Percentiles rank a stretch among this genome's conserved stretches.
Conservation (phyloP, 78 protist genomes). For the Trichosphaerium sp. region DNA sequence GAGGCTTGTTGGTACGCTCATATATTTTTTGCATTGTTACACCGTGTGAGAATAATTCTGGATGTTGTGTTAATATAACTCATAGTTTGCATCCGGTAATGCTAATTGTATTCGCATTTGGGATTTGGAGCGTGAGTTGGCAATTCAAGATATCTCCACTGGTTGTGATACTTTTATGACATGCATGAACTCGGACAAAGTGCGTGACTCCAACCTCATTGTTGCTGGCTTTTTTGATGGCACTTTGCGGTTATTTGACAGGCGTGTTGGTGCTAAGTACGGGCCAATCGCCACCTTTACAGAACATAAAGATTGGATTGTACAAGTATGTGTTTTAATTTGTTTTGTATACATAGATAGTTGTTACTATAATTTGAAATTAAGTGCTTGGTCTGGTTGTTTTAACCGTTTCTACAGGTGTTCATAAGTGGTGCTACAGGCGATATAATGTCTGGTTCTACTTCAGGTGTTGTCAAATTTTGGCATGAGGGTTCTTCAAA, state of each 20-base stretch:
- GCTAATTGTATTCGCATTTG: slow-evolving; percentile 39
- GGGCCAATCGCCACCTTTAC: background rate
- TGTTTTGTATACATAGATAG: background rate
- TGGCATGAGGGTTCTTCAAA: slow-evolving; percentile 12
- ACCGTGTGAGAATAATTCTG: no score
- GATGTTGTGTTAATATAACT: background rate
- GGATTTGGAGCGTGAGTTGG: slow-evolving; percentile 57
- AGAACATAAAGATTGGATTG: background rate
- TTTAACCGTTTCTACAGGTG: background rate
- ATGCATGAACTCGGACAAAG: slow-evolving; percentile 18
- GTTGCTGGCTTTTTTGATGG: slow-evolving; percentile 58
- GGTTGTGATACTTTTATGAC: slow-evolving; percentile 34
- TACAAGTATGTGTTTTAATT: background rate
- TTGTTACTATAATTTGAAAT: slow-evolving; percentile 1
- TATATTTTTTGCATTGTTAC: no score
- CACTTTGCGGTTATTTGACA: slow-evolving; percentile 38
- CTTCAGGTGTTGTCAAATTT: slow-evolving; percentile 4
- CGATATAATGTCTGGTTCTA: background rate
- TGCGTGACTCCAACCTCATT: slow-evolving; percentile 19
- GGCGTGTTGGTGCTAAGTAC: slow-evolving; percentile 6
- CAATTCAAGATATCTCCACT: slow-evolving; percentile 19
- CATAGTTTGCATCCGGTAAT: slow-evolving; percentile 11
- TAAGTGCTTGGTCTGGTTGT: background rate
- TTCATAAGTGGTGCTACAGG: background rate
- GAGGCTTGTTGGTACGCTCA: slow-evolving; percentile 8